phyloP scores from a whole-genome alignment of 2,329 filamentous ascomycete genomes.

The Phaeophleospora eucalypticola region DNA sequence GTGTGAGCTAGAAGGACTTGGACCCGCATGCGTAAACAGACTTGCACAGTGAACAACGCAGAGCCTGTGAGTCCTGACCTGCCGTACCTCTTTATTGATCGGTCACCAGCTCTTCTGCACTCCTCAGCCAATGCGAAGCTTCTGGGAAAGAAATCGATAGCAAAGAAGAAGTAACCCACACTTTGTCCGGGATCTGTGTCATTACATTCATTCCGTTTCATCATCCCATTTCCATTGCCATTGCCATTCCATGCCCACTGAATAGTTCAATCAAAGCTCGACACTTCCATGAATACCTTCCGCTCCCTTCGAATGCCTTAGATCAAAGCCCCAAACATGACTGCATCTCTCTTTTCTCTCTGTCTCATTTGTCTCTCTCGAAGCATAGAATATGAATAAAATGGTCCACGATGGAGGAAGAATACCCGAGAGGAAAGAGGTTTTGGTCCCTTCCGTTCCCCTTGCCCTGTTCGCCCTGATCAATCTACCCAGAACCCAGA shows the following conservation, averaged over 20 bases:
- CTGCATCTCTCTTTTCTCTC: background rate
- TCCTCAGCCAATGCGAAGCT: no score
- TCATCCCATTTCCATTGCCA: conserved; percentile 4
- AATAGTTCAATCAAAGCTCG: background rate
- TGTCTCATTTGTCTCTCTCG: background rate
- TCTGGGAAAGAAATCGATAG: no score
- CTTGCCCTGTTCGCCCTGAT: background rate
- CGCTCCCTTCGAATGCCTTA: background rate
- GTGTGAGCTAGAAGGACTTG: no score
- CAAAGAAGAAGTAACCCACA: no score
- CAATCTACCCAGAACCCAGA: background rate
- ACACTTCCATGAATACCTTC: background rate
- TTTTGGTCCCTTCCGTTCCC: no score
- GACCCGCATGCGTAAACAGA: no score
- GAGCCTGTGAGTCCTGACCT: no score
- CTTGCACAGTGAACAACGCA: no score
- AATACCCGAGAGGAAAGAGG: no score
- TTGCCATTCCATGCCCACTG: conserved; percentile 3
- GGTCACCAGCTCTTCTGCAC: no score
- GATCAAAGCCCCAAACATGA: background rate
- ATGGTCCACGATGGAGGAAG: background rate
- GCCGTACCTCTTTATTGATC: no score
- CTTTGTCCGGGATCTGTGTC: conserved; percentile 3
- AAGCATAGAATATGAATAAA: background rate
- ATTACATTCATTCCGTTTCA: conserved; percentile 11